Base-by-base conservation (phyloP, 169 alveolate species). In the Babesia sp. region DNA sequence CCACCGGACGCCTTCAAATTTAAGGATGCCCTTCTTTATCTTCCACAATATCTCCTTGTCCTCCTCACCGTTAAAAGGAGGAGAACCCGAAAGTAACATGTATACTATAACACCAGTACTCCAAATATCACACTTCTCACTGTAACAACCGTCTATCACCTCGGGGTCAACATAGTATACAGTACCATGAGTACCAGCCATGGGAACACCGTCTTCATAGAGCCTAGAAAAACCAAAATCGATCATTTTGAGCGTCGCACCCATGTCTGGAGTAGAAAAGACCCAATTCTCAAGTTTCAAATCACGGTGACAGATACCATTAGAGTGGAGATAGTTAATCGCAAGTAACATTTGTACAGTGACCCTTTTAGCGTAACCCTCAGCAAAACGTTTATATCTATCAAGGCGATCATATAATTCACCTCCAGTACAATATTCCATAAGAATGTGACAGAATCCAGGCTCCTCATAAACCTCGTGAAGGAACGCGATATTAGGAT, bases 111-210 rank as follows among this genome's bases (percentile, higher is more conserved):
- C 97, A 6, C 98, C 98, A 31, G 94, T 91, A 44, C 96, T 90
- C 98, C 98, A 94, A 54, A 94, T 86, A 83, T 95, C 98, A 58
- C 98, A 95, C 85, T 93, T 94, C 37, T 91, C 92, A 75, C 94
- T 95, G 79, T 94, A 94, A 20, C 92, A 88, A 55, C 93, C 93
- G 53, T 93, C 94, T 34, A 90, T 86, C 26, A 95, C 97, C 83
- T 95, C 98, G 7, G 98, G 98, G 42, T 96, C 96, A 85, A 93
- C 95, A 87, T 94, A 95, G 81, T 94, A 92, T 12, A 93, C 93
- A 1, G 98, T 95, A 36, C 98, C 98, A 33, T 80, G 88, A 76
- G 64, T 70, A 16, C 74, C 84, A 2, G 79, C 83, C 88, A 80
- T 80, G 34, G 83, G 83, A 41, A 80, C 70, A 3, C 88, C 88